Evolutionary conservation across 2,329 filamentous ascomycete species (phyloP), one percentile per base, ranked within the genome.

Genomic region (Fusarium brevicatenulatum): DNA sequence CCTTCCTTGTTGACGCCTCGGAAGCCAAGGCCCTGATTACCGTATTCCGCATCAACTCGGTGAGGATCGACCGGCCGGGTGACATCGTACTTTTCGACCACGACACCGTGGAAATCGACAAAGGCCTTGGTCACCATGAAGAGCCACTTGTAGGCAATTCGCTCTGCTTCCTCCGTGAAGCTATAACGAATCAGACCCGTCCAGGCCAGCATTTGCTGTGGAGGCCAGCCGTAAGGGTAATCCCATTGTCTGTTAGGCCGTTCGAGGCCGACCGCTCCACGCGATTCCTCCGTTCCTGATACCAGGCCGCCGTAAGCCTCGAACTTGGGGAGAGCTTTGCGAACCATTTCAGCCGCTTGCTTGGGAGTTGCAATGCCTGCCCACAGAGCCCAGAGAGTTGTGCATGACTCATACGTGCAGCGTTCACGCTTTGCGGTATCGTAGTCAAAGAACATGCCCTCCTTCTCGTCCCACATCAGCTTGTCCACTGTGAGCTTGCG

Each of bases 81-180:
- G 68, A 99, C 96, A 82, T 99, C 94, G 85, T 99, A 99, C 85
- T 99, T 99, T 84, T 99, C 96, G 10, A 98, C 96, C 4, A 99
- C 95, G 13, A 98, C 95, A 43, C 96, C 96, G 80, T 98, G 98
- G 86, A 95, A 98, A 82, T 99, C 95, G 68, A 98, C 95, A 84
- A 98, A 98, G 1, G 96, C 95, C 83, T 97, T 98, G 66, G 94
- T 98, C 78, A 98, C 95, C 95, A 98, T 98, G 81, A 95, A 97
- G 59, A 98, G 85, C 96, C 96, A 99, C 82, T 96, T 95, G 83
- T 99, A 99, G 1, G 94, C 93, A 72, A 99, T 84, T 39, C 95
- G 88, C 83, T 97, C 93, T 4, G 95, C 95, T 70, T 98, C 95
- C 30, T 95, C 93, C 34, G 92, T 91, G 80, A 97, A 98, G 61